Base-by-base conservation (phyloP, 2,329 filamentous ascomycete species). In the Penicillium freii region DNA sequence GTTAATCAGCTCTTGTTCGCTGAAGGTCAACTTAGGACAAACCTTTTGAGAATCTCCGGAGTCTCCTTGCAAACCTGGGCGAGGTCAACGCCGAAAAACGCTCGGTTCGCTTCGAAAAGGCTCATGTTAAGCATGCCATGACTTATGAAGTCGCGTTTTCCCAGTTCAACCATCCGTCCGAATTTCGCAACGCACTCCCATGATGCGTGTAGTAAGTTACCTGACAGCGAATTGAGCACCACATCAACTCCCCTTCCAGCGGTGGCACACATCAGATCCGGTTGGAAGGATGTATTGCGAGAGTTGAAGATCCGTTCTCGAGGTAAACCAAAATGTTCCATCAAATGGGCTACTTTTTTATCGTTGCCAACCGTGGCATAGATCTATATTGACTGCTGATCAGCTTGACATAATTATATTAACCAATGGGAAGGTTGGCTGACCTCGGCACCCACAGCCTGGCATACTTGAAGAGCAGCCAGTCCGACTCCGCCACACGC, bases 131-230 rank as follows among this genome's bases (percentile, higher is more conserved):
- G 54, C 8, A 42, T 54, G 2, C 58, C 63, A 31, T 62, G 54
- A 1, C 36, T 52, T 4, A 67, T 38, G 9, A 69, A 57, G 27
- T 69, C 66, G 2, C 64, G 54, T 23, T 69, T 68, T 1, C 66
- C 66, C 5, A 68, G 43, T 33, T 68, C 66, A 15, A 68, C 51
- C 62, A 69, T 59, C 6, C 56, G 64, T 0, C 69, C 69, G 34
- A 64, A 65, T 5, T 61, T 53, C 0, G 69, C 68, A 8, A 71
- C 66, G 33, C 66, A 70, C 34, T 61, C 34, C 69, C 69, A 71
- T 0, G 66, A 66, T 4, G 66, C 66, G 11, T 61, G 59, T 0
- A 71, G 50, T 21, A 67, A 54, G 15, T 65, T 58, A 0, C 67
- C 68, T 2, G 65, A 44, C 5, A 68, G 31, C 0, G 64, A 64